Evolutionary conservation across 352 stramenopile genomes (phyloP).

Genomic region (Globisporangium perplexum): DNA sequence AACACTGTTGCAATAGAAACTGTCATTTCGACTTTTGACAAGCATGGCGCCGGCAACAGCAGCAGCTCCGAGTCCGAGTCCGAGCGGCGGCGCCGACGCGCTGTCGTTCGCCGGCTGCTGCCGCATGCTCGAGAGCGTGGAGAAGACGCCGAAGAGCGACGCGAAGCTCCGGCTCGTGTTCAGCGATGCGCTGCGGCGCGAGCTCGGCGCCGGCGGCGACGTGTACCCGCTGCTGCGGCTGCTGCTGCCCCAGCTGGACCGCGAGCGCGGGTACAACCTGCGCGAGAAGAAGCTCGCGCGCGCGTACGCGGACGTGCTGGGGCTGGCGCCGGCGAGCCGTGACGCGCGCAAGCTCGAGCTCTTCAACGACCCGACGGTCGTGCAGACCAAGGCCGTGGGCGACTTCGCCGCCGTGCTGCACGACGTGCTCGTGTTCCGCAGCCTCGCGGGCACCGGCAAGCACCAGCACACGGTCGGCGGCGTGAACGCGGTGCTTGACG

Average conservation of each 20-base stretch:
- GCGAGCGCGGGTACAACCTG: conserved; percentile 82
- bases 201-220: conserved; percentile 44
- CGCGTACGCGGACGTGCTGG: conserved; percentile 69
- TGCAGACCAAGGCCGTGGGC: conserved; percentile 72
- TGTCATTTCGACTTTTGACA: too few relatives aligned
- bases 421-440: conserved; percentile 68
- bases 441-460: conserved; percentile 27
- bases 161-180: conserved; percentile 76
- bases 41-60: neutral
- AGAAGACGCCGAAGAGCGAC: conserved; percentile 67
- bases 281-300: conserved; percentile 86
- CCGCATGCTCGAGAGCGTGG: conserved; percentile 60
- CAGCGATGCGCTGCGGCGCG: conserved; percentile 45
- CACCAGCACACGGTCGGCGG: conserved; percentile 48
- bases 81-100: conserved; percentile 4
- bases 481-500: conserved; percentile 60
- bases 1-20: too few relatives aligned
- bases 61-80: too few relatives aligned
- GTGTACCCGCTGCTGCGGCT: conserved; percentile 74
- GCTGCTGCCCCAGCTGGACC: conserved; percentile 73
- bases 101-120: conserved; percentile 75
- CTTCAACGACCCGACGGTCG: conserved; percentile 79
- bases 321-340: conserved; percentile 49
- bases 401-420: conserved; percentile 78
- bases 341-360: conserved; percentile 77